Evolutionary conservation across 352 stramenopile species (phyloP).

Genomic region (Saprolegnia parasitica): DNA sequence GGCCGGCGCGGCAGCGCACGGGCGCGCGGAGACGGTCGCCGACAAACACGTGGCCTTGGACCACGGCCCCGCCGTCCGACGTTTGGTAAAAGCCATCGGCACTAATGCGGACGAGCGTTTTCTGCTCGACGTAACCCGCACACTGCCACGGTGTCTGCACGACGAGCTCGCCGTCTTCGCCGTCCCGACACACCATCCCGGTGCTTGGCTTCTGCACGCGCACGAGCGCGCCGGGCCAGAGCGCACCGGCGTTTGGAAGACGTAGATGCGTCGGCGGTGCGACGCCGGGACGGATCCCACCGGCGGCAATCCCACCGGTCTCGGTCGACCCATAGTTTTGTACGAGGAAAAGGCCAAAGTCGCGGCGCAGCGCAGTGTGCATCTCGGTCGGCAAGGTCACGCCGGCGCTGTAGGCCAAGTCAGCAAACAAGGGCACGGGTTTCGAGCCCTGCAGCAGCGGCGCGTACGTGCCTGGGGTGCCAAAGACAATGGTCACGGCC

Average conservation of each 20-base stretch:
- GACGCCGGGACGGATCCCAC: conserved; percentile 49
- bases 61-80: conserved; percentile 46
- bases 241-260: conserved; percentile 38
- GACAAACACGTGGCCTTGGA: conserved; percentile 30
- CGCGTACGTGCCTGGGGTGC: conserved; percentile 75
- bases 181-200: conserved; percentile 1
- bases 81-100: conserved; percentile 43
- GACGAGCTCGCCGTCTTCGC: conserved; percentile 48
- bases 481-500: conserved; percentile 62
- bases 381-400: conserved; percentile 51
- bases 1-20: conserved; percentile 42
- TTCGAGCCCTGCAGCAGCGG: conserved; percentile 43
- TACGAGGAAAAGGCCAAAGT: conserved; percentile 66
- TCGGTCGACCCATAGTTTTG: conserved; percentile 87
- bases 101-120: conserved; percentile 41
- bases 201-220: conserved; percentile 32
- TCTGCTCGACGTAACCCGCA: conserved; percentile 59
- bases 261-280: conserved; percentile 30
- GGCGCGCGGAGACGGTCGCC: conserved; percentile 67
- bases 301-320: conserved; percentile 66
- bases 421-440: conserved; percentile 43
- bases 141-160: conserved; percentile 80
- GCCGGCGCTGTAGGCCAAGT: conserved; percentile 71
- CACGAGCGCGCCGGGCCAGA: conserved; percentile 65
- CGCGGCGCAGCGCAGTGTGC: conserved; percentile 44